A percentile compares a stretch with the other conserved stretches of the same genome.
Conservation (phyloP, 805 yeast genomes). For the Saccharomyces paradoxus region DNA sequence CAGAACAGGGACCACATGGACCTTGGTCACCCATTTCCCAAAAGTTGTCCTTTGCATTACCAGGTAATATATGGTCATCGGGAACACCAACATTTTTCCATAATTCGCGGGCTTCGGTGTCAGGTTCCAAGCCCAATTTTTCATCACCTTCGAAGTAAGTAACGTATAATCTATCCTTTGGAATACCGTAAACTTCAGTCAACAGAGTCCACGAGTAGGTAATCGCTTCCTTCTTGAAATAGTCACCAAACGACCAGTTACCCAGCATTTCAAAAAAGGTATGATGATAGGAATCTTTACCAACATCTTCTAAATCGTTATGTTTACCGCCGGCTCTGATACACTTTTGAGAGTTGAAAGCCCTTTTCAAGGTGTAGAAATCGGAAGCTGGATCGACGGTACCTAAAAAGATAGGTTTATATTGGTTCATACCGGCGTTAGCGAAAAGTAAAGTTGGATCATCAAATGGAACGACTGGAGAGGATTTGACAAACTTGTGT, state of each 20-base stretch:
- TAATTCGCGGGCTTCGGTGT: conserved; percentile 79
- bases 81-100: conserved; percentile 87
- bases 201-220: conserved; percentile 83
- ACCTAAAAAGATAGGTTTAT: conserved; percentile 94
- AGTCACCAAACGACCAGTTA: conserved; percentile 99
- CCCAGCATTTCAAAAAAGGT: conserved; percentile 99
- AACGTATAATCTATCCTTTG: conserved; percentile 75
- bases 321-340: conserved; percentile 99
- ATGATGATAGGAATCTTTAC: conserved; percentile 95
- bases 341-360: conserved; percentile 94
- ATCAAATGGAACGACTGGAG: conserved; percentile 94
- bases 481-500: conserved; percentile 83
- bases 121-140: conserved; percentile 77
- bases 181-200: conserved; percentile 75
- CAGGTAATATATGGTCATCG: conserved; percentile 89
- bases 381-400: conserved; percentile 93
- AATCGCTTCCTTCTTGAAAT: conserved; percentile 92
- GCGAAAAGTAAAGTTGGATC: conserved; percentile 96
- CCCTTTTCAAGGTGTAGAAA: conserved; percentile 74
- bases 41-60: conserved; percentile 83
- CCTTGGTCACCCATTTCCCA: conserved; percentile 99
- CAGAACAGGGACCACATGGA: conserved; percentile 99
- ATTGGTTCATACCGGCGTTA: conserved; percentile 99
- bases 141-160: conserved; percentile 95
- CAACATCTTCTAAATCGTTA: conserved; percentile 96